Conservation (phyloP, 2,329 filamentous ascomycete genomes). For the Penicillium sp. region DNA sequence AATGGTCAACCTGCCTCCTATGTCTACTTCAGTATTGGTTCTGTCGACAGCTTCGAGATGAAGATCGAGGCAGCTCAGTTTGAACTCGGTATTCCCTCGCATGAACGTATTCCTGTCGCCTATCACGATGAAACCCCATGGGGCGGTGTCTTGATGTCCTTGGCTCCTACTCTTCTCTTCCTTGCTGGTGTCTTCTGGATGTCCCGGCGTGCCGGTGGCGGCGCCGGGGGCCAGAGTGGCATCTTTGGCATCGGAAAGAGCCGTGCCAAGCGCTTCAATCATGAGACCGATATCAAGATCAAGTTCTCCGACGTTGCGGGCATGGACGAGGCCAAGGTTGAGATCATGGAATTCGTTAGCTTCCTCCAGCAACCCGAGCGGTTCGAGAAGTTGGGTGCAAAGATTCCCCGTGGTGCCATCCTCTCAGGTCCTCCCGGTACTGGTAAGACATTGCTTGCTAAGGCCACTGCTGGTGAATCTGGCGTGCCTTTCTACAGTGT, state of each 20-base stretch:
- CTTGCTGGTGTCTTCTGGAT: constrained; percentile 75
- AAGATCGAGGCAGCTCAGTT: constrained; percentile 79
- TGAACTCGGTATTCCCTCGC: constrained; percentile 72
- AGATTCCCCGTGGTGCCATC: constrained; percentile 94
- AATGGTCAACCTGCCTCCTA: constrained; percentile 61
- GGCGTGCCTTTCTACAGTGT: constrained; percentile 97
- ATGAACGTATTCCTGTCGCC: constrained; percentile 86
- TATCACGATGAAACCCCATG: constrained; percentile 70
- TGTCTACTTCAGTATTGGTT: constrained; percentile 94
- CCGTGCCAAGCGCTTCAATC: constrained; percentile 92
- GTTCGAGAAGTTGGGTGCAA: constrained; percentile 88
- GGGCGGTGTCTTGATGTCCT: constrained; percentile 64
- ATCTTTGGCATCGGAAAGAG: constrained; percentile 96
- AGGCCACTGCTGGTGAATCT: constrained; percentile 94
- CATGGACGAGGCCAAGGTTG: constrained; percentile 94
- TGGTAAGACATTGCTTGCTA: constrained; percentile 93
- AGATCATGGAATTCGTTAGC: constrained; percentile 99
- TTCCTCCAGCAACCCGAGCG: constrained; percentile 89
- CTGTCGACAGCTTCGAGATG: constrained; percentile 83
- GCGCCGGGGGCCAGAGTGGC: constrained; percentile 58
- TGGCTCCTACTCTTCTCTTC: constrained; percentile 78
- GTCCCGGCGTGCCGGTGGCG: constrained; percentile 63
- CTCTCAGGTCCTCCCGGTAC: constrained; percentile 95
- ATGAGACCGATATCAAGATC: constrained; percentile 90
- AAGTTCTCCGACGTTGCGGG: constrained; percentile 95